Base-by-base conservation (phyloP, 257 asterid species). In the Nicotiana tabacum region DNA sequence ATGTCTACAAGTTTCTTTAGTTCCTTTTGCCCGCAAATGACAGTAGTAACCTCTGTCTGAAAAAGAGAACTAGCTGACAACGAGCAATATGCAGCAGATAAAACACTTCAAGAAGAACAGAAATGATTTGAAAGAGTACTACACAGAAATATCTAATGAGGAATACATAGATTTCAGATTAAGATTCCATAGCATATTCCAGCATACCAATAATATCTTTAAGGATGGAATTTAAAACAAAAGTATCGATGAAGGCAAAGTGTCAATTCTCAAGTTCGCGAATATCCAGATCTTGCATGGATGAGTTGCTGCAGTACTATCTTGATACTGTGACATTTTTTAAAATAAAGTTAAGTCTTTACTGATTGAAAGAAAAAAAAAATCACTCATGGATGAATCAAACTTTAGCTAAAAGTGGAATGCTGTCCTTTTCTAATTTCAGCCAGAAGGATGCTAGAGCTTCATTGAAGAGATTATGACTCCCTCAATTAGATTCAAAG, bases 1-100 rank as follows among this genome's bases (percentile, higher is more conserved):
- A 94, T 77, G 55, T 91, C 94, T 77, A 89, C 86, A 79, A 96
- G 87, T 83, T 96, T 96, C 95, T 90, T 92, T 92, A 96, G 91
- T 86, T 94, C 97, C 88, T 91, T 94, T 66, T 88, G 83, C 65
- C 99, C 98, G 51, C 98, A 96, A 78, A 96, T 94, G 88, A 96
- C 98, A 76, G 98, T 94, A 57, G 98, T 94, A 86, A 93, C 98
- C 90, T 96, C 98, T 70, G 99, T 94, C 99, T 96, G 93, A 84
- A 91, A 82, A 91, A 85, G 69, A 88, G 80, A 82, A 37, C 33
- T 29, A 76, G 65, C 53, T 76, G 80, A 51, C 43, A 76, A 51
- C 64, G 16, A 76, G 65, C 65, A 67, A 67, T 76, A 76, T 29
- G 62, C 51, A 48, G 43, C 80, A 51, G 13, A 33, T 17, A 67